Conservation (phyloP, 495 filamentous ascomycete genomes). For the Cercophora sp. region DNA sequence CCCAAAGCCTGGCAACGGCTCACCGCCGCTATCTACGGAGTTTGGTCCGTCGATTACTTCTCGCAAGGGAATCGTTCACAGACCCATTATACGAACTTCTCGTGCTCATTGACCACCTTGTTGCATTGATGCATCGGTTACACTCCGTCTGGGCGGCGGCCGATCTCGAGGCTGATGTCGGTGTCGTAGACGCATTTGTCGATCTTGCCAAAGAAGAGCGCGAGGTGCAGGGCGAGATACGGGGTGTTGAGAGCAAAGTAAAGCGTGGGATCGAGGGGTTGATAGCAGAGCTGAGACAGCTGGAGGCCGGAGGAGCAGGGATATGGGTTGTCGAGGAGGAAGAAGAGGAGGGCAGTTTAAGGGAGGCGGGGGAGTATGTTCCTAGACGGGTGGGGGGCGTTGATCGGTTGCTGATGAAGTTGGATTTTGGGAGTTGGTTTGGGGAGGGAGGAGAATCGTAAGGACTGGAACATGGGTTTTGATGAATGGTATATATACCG, state of each 20-base stretch:
- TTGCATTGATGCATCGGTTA: conserved; percentile 67
- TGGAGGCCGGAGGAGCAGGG: conserved; percentile 15
- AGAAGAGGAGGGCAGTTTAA: conserved; percentile 9
- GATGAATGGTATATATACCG: background rate
- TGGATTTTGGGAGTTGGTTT: conserved; percentile 64
- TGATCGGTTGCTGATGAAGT: conserved; percentile 77
- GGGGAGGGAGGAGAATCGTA: no score
- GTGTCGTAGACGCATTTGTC: conserved; percentile 67
- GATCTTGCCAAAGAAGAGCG: conserved; percentile 66
- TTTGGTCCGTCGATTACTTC: conserved; percentile 63
- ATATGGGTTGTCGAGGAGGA: conserved; percentile 15
- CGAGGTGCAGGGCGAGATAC: conserved; percentile 57
- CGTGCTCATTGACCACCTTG: conserved; percentile 68
- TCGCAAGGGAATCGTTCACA: conserved; percentile 67
- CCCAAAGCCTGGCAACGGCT: conserved; percentile 74
- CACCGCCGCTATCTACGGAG: conserved; percentile 71
- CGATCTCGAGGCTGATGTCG: conserved; percentile 74
- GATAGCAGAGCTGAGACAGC: conserved; percentile 48
- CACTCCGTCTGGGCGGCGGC: conserved; percentile 67
- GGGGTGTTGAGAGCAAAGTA: conserved; percentile 47
- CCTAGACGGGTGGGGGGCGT: conserved; percentile 66
- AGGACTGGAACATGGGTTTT: background rate
- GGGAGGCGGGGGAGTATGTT: conserved; percentile 42
- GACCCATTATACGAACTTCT: conserved; percentile 65
- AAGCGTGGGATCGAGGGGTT: conserved; percentile 60